Conservation (phyloP, 352 stramenopile genomes). For the Pythium sp. region DNA sequence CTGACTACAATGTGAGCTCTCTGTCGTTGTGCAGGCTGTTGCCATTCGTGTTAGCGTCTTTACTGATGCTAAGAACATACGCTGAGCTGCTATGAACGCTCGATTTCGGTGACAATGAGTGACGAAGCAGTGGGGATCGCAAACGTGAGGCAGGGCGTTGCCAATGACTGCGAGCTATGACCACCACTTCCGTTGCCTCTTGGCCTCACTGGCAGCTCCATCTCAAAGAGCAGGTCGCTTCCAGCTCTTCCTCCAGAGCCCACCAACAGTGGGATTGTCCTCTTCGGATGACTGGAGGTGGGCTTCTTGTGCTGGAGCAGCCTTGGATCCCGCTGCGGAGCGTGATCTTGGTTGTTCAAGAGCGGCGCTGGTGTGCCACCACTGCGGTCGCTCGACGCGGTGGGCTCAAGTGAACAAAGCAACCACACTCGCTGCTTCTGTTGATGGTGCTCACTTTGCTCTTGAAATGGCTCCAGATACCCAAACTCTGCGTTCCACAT, state of each 20-base stretch:
- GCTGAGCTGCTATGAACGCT: not conserved
- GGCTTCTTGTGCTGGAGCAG: not conserved
- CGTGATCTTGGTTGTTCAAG: not conserved
- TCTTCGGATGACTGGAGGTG: not conserved
- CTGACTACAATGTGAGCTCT: no score
- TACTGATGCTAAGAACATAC: not conserved
- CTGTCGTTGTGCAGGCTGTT: no score
- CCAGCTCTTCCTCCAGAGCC: not conserved
- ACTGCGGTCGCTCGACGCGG: not conserved
- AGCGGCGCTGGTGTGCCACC: no score
- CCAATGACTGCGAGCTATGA: not conserved
- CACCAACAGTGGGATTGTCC: not conserved
- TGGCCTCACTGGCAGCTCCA: not conserved
- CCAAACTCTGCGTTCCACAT: slow-evolving; percentile 2
- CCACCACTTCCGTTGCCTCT: no score
- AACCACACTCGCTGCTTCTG: not conserved
- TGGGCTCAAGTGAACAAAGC: not conserved
- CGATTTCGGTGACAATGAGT: not conserved
- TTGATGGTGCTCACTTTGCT: not conserved
- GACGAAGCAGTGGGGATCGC: not conserved
- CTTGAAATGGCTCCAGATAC: not conserved
- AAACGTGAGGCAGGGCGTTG: slow-evolving; percentile 8
- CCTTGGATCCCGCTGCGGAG: not conserved
- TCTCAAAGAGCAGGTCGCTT: not conserved
- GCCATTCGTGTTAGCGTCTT: not conserved